These are phyloP conservation scores for Diaporthe caulivora DNA, from an alignment of 2,329 filamentous ascomycete species.

Conservation along the genomic window DNA sequence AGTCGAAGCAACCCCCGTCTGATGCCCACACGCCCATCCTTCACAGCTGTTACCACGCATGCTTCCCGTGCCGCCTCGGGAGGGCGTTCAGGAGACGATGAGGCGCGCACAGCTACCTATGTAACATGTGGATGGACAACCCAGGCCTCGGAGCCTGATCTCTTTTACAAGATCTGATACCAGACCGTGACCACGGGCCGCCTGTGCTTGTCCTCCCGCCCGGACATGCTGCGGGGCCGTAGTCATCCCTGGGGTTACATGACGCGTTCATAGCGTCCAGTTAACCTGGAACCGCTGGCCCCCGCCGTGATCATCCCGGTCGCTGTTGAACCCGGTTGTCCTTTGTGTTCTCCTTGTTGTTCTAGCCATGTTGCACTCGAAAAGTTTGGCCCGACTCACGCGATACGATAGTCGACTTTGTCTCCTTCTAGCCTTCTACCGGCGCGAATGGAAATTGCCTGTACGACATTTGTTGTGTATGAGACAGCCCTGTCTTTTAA, in stretches of 20 bases:
- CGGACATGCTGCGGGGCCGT: neutral
- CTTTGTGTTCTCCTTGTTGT: conserved; percentile 21
- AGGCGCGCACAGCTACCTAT: neutral
- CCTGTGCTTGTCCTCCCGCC: neutral
- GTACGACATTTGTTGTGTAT: conserved; percentile 13
- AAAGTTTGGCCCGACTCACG: neutral
- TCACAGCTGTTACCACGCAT: neutral
- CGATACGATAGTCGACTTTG: conserved; percentile 9
- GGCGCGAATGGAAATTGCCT: conserved; percentile 32
- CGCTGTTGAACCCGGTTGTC: conserved; percentile 4
- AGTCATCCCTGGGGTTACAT: neutral
- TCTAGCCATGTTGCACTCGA: neutral
- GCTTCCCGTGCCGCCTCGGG: neutral
- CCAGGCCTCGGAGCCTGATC: neutral
- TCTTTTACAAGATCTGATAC: conserved; percentile 22
- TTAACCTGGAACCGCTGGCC: neutral
- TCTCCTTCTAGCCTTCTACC: conserved; percentile 37
- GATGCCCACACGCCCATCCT: conserved; percentile 2
- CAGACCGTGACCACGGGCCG: neutral
- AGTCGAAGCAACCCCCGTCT: neutral
- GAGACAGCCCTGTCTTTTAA: conserved; percentile 13
- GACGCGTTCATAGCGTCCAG: conserved; percentile 34
- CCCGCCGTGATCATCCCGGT: neutral
- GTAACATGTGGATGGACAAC: neutral
- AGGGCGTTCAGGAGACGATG: neutral